A percentile compares a stretch with the other conserved stretches of the same genome.
Conservation (phyloP, 257 asterid genomes). For the Catharanthus roseus region DNA sequence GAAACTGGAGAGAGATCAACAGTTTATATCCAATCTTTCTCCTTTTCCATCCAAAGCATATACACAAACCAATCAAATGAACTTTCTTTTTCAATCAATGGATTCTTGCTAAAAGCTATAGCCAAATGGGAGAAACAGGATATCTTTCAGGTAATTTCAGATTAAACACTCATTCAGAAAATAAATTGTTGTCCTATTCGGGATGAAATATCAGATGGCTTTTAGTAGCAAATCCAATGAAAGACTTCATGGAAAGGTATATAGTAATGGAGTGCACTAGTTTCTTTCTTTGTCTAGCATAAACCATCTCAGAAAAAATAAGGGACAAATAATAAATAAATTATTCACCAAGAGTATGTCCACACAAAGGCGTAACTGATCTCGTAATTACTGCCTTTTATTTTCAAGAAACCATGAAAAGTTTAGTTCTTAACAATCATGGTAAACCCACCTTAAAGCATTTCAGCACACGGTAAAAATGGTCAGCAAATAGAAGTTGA, state of each 20-base stretch:
- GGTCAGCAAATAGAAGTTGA: background rate
- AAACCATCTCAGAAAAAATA: background rate
- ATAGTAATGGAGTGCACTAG: background rate
- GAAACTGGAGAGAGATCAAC: background rate
- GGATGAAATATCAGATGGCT: background rate
- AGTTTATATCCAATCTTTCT: background rate
- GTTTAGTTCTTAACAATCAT: background rate
- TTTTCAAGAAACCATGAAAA: background rate
- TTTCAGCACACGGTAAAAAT: too few species aligned
- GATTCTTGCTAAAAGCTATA: background rate
- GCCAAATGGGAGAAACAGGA: background rate
- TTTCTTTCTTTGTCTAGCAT: background rate
- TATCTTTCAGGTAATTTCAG: background rate
- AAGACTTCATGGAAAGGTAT: background rate
- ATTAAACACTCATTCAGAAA: background rate
- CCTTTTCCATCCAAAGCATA: background rate
- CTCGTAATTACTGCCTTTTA: background rate
- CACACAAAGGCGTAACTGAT: background rate
- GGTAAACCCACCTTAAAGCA: conserved; percentile 1
- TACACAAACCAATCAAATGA: background rate
- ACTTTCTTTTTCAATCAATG: background rate
- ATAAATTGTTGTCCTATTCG: background rate
- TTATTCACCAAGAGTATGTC: background rate
- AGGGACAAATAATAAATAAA: background rate
- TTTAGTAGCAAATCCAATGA: background rate